These are phyloP conservation scores for Ophiognomonia clavigignenti-juglandacearum DNA, from an alignment of 2,329 filamentous ascomycete genomes.

Conservation along the genomic window DNA sequence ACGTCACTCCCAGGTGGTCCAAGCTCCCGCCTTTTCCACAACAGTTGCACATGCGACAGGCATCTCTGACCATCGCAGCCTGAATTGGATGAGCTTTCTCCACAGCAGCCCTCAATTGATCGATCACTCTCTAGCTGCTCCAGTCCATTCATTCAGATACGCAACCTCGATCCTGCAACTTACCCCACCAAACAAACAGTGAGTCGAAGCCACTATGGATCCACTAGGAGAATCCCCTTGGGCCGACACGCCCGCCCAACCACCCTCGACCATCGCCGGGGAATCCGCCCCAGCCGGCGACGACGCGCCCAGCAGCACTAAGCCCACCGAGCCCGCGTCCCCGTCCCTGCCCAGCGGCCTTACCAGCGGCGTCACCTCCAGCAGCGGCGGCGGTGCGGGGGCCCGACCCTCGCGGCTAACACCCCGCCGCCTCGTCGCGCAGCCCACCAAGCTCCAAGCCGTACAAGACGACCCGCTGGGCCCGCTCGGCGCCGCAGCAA, in stretches of 20 bases:
- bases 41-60: no score
- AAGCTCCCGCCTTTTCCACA: slow-evolving; percentile 5
- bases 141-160: not conserved
- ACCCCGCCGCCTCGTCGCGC: slow-evolving; percentile 62
- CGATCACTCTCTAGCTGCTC: not conserved
- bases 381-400: slow-evolving; percentile 23
- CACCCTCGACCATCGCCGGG: slow-evolving; percentile 23
- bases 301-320: slow-evolving; percentile 26
- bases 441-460: slow-evolving; percentile 73
- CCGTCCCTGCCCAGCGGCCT: slow-evolving; percentile 12
- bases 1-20: slow-evolving; percentile 8
- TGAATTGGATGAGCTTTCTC: no score
- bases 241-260: slow-evolving; percentile 39
- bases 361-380: slow-evolving; percentile 16
- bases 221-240: slow-evolving; percentile 48
- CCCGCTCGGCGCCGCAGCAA: slow-evolving; percentile 54
- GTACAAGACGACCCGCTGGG: slow-evolving; percentile 73
- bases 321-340: slow-evolving; percentile 23
- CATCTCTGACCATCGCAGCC: not conserved
- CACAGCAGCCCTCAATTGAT: not conserved
- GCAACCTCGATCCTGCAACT: not conserved
- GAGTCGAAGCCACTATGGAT: slow-evolving; percentile 32
- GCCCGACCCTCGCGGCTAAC: slow-evolving; percentile 40
- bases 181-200: not conserved
- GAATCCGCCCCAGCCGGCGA: slow-evolving; percentile 23